These are phyloP conservation scores for Suhomyces sp. DNA, from an alignment of 805 yeast genomes.

Conservation along the genomic window DNA sequence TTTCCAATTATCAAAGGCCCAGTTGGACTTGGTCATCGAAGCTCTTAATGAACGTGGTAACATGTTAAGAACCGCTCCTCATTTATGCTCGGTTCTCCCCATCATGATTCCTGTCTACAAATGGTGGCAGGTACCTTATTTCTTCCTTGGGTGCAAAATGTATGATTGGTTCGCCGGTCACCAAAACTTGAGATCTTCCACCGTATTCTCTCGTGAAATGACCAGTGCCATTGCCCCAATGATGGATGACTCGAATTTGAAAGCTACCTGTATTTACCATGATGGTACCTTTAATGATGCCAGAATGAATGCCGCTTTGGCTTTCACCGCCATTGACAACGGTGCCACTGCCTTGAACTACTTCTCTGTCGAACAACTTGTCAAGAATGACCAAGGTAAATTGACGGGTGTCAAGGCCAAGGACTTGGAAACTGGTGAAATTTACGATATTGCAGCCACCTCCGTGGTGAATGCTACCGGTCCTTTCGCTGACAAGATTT, in stretches of 20 bases:
- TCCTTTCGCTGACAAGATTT: conserved; percentile 79
- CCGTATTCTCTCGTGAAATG: conserved; percentile 62
- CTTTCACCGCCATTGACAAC: conserved; percentile 76
- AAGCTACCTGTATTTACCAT: conserved; percentile 90
- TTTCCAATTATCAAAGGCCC: conserved; percentile 87
- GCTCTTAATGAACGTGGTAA: conserved; percentile 85
- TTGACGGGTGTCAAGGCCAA: conserved; percentile 73
- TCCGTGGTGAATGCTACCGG: conserved; percentile 91
- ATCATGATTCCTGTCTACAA: conserved; percentile 95
- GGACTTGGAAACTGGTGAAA: conserved; percentile 69
- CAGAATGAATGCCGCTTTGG: conserved; percentile 83
- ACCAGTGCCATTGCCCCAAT: conserved; percentile 81
- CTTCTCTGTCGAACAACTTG: conserved; percentile 72
- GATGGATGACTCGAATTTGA: conserved; percentile 73
- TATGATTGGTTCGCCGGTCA: conserved; percentile 91
- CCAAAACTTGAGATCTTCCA: conserved; percentile 79
- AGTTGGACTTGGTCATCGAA: conserved; percentile 83
- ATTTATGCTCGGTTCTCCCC: conserved; percentile 80
- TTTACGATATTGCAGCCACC: conserved; percentile 62
- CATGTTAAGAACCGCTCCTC: conserved; percentile 89
- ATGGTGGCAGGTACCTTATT: conserved; percentile 95
- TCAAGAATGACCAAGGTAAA: conserved; percentile 61
- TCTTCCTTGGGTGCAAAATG: conserved; percentile 85
- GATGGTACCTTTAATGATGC: conserved; percentile 95
- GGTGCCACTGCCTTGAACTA: conserved; percentile 93